These are phyloP conservation scores for Cicer chorassanicum DNA, from an alignment of 306 rosid species.

Conservation along the genomic window DNA sequence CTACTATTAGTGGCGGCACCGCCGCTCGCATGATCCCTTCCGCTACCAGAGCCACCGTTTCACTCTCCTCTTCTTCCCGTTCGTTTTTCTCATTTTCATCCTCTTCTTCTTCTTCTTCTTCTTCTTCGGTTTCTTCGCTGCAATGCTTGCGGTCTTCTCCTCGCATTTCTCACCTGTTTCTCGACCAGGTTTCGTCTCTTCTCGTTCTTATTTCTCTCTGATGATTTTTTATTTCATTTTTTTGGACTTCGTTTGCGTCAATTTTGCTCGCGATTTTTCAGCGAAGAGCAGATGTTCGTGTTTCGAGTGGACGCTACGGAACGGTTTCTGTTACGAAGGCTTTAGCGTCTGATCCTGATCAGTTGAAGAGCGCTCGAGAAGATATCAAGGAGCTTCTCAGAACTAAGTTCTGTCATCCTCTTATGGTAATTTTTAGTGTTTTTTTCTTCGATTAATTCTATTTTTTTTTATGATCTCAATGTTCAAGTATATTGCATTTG, in stretches of 20 bases:
- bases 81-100: constrained; percentile 40
- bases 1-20: constrained; percentile 55
- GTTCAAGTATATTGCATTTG: constrained; percentile 1
- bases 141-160: constrained; percentile 63
- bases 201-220: not conserved
- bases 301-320: constrained; percentile 57
- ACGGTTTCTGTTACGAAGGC: constrained; percentile 61
- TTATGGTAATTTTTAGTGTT: constrained; percentile 58
- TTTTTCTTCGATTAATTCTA: not conserved
- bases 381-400: constrained; percentile 82
- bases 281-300: constrained; percentile 55
- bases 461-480: not conserved
- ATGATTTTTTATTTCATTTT: not conserved
- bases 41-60: constrained; percentile 54
- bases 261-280: constrained; percentile 38
- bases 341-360: constrained; percentile 77
- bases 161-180: constrained; percentile 69
- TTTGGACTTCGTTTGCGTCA: not conserved
- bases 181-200: constrained; percentile 58
- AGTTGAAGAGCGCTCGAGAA: constrained; percentile 77
- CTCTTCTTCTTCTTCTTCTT: constrained; percentile 33
- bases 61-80: constrained; percentile 47
- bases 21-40: constrained; percentile 61
- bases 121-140: constrained; percentile 49
- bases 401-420: constrained; percentile 81